These are phyloP conservation scores for Alternaria sp. DNA, from an alignment of 2,329 filamentous ascomycete species.

Conservation along the genomic window DNA sequence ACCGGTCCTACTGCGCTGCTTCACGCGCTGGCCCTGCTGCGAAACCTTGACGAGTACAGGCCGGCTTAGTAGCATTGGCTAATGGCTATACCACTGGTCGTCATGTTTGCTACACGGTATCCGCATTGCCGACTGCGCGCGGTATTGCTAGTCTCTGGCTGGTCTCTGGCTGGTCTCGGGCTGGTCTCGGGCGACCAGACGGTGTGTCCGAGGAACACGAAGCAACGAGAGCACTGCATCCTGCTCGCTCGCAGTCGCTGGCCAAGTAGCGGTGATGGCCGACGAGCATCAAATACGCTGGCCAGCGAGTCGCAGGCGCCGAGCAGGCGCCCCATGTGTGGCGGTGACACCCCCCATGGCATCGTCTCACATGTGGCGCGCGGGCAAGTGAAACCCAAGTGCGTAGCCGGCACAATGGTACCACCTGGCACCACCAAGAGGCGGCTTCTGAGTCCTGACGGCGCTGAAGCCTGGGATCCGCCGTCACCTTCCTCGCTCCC, in stretches of 20 bases:
- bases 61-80: slow-evolving; percentile 16
- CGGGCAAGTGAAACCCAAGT: slow-evolving; percentile 40
- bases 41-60: slow-evolving; percentile 25
- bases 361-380: slow-evolving; percentile 38
- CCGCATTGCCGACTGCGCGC: slow-evolving; percentile 15
- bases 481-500: slow-evolving; percentile 11
- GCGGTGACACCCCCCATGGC: slow-evolving; percentile 17
- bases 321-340: slow-evolving; percentile 26
- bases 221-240: slow-evolving; percentile 17
- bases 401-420: slow-evolving; percentile 39
- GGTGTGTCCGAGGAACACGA: slow-evolving; percentile 21
- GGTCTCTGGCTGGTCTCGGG: neutral
- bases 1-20: slow-evolving; percentile 16
- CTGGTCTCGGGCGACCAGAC: no score
- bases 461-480: slow-evolving; percentile 29
- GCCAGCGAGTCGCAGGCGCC: slow-evolving; percentile 25
- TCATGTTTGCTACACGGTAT: slow-evolving; percentile 10
- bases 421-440: slow-evolving; percentile 27
- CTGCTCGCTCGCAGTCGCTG: slow-evolving; percentile 7
- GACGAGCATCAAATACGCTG: slow-evolving; percentile 22
- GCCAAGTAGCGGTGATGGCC: slow-evolving; percentile 25
- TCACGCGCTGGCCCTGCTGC: slow-evolving; percentile 24
- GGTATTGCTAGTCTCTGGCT: slow-evolving; percentile 10
- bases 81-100: slow-evolving; percentile 8
- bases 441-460: slow-evolving; percentile 31